phyloP scores from a whole-genome alignment of 208 protist species.

The Leishmania lainsoni region DNA sequence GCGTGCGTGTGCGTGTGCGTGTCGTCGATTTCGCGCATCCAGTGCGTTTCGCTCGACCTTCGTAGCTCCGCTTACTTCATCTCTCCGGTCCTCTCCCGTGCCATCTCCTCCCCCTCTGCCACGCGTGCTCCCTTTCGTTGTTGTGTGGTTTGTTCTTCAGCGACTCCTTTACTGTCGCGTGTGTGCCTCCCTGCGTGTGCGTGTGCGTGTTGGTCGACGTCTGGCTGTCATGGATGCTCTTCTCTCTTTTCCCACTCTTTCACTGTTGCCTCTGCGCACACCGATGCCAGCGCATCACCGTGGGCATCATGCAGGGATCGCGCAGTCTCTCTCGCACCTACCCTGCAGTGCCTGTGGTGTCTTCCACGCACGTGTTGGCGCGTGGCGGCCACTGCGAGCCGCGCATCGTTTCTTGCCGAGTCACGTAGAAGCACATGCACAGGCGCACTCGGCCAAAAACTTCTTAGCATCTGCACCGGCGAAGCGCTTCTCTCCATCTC shows the following conservation, averaged over 20 bases:
- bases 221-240: background rate
- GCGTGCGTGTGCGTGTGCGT: background rate
- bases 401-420: background rate
- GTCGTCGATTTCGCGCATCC: background rate
- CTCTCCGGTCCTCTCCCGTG: background rate
- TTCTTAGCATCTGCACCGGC: background rate
- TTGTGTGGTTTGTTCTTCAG: background rate
- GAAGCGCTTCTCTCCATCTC: background rate
- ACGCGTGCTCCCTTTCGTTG: background rate
- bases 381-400: background rate
- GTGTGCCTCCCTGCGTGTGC: background rate
- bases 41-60: background rate
- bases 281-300: background rate
- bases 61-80: background rate
- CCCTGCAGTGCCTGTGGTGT: background rate
- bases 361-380: background rate
- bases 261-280: background rate
- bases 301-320: background rate
- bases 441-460: background rate
- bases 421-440: background rate
- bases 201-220: background rate
- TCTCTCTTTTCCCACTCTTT: background rate
- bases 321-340: background rate
- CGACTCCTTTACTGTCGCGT: background rate
- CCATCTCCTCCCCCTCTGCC: background rate